phyloP scores from a whole-genome alignment of 2,329 filamentous ascomycete species.

The Penicillium griseofulvum region DNA sequence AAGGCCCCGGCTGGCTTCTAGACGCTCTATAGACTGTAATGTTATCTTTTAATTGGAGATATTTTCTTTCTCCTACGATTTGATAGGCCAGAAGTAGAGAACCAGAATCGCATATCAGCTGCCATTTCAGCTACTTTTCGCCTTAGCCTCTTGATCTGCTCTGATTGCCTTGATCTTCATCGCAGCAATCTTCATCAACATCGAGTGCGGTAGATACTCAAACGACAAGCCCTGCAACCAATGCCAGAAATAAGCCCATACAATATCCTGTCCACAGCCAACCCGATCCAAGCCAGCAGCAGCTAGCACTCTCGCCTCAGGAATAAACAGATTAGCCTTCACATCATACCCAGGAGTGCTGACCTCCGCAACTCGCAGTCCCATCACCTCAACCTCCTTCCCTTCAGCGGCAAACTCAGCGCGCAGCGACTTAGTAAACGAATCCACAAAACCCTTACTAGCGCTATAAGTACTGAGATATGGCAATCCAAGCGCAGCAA shows the following conservation, averaged over 20 bases:
- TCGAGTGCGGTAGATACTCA: conserved; percentile 15
- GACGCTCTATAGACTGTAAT: conserved; percentile 9
- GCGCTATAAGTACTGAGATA: conserved; percentile 48
- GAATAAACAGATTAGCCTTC: conserved; percentile 26
- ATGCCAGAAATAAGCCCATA: conserved; percentile 36
- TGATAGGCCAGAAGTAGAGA: background rate
- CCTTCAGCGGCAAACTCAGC: conserved; percentile 45
- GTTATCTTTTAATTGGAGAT: background rate
- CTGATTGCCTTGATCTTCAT: conserved; percentile 13
- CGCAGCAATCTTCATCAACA: conserved; percentile 15
- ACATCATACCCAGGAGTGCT: conserved; percentile 28
- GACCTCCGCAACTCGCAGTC: conserved; percentile 36
- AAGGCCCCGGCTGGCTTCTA: conserved; percentile 41
- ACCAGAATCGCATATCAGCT: background rate
- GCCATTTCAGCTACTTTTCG: background rate
- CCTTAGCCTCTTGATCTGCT: conserved; percentile 10
- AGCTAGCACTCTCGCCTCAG: conserved; percentile 30
- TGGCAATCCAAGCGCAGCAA: conserved; percentile 48
- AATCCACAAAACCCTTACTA: conserved; percentile 48
- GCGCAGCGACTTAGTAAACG: conserved; percentile 41
- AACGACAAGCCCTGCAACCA: conserved; percentile 26
- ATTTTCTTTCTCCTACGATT: background rate
- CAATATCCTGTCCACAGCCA: conserved; percentile 33
- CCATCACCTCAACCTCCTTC: conserved; percentile 40
- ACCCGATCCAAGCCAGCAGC: conserved; percentile 33